phyloP scores from a whole-genome alignment of 1,139 yeast genomes.

The Wickerhamiella pararugosa region DNA sequence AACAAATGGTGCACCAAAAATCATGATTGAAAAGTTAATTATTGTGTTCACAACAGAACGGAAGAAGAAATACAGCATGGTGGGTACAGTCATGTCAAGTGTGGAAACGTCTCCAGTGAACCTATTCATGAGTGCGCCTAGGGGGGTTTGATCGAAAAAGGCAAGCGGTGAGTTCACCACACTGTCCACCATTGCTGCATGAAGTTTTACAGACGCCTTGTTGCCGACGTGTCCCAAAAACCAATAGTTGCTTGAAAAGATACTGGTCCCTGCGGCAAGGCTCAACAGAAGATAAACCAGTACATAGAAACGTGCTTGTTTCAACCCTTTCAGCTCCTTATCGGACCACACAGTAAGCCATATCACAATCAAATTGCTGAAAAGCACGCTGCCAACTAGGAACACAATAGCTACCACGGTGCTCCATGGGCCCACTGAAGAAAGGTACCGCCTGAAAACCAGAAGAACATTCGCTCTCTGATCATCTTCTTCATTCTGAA shows the following conservation, averaged over 20 bases:
- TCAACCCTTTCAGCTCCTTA: slow-evolving; percentile 10
- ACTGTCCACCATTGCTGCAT: slow-evolving; percentile 60
- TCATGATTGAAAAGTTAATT: slow-evolving; percentile 46
- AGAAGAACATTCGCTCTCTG: slow-evolving; percentile 1
- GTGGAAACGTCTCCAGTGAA: slow-evolving; percentile 61
- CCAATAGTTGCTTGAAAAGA: slow-evolving; percentile 8
- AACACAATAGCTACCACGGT: slow-evolving; percentile 2
- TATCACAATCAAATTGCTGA: slow-evolving; percentile 10
- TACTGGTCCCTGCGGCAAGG: slow-evolving; percentile 5
- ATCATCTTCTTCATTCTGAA: slow-evolving; percentile 3
- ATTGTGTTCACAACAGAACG: slow-evolving; percentile 36
- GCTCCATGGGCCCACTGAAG: slow-evolving; percentile 6
- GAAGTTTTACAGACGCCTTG: slow-evolving; percentile 30
- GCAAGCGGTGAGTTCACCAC: slow-evolving; percentile 67
- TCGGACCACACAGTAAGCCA: slow-evolving; percentile 78
- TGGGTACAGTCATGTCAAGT: slow-evolving; percentile 30
- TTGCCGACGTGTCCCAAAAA: slow-evolving; percentile 14
- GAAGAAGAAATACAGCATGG: slow-evolving; percentile 29
- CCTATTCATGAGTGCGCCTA: slow-evolving; percentile 54
- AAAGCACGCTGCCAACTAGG: slow-evolving; percentile 4
- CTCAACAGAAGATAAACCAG: slow-evolving; percentile 9
- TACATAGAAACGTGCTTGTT: slow-evolving; percentile 11
- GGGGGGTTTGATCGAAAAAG: slow-evolving; percentile 51
- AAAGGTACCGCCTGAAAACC: slow-evolving; percentile 10
- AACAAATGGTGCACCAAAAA: slow-evolving; percentile 53